Evolutionary conservation across 2,329 filamentous ascomycete species (phyloP).

Genomic region (Cladosporium sp.): DNA sequence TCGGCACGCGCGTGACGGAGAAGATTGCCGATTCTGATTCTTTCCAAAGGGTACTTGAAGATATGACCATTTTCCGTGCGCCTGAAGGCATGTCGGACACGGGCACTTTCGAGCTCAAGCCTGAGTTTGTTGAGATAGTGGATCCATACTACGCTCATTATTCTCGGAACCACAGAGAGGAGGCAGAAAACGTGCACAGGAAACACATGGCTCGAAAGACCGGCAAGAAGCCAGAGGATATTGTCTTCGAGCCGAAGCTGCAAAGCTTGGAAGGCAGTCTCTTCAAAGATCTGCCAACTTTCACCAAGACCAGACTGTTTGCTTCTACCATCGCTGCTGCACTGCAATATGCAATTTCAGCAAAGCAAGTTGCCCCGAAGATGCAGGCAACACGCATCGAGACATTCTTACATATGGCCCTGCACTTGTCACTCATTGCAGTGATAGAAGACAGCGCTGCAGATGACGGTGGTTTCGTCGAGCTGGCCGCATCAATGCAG

Average conservation of each 20-base stretch:
- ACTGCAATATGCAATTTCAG: conserved; percentile 71
- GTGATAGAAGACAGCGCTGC: conserved; percentile 54
- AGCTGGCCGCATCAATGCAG: conserved; percentile 18
- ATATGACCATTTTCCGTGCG: conserved; percentile 82
- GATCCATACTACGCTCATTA: conserved; percentile 97
- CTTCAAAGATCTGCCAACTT: conserved; percentile 68
- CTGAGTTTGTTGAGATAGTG: conserved; percentile 76
- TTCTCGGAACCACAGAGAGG: conserved; percentile 92
- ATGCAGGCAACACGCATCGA: conserved; percentile 81
- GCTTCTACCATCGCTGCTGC: conserved; percentile 85
- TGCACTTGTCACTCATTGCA: conserved; percentile 81
- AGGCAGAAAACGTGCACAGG: conserved; percentile 84
- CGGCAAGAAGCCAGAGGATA: conserved; percentile 70
- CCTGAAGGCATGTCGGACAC: conserved; percentile 90
- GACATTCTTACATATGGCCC: conserved; percentile 81
- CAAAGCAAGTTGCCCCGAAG: conserved; percentile 60
- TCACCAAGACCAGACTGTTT: conserved; percentile 80
- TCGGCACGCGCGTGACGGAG: conserved; percentile 78
- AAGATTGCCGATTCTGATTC: conserved; percentile 83
- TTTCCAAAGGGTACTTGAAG: conserved; percentile 75
- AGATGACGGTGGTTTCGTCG: conserved; percentile 20
- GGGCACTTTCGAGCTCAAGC: conserved; percentile 87
- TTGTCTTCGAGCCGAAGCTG: conserved; percentile 86
- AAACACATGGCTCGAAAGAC: conserved; percentile 82
- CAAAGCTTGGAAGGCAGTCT: conserved; percentile 68